Evolutionary conservation across 352 stramenopile species (phyloP).

Genomic region (Pelagophyceae sp.): DNA sequence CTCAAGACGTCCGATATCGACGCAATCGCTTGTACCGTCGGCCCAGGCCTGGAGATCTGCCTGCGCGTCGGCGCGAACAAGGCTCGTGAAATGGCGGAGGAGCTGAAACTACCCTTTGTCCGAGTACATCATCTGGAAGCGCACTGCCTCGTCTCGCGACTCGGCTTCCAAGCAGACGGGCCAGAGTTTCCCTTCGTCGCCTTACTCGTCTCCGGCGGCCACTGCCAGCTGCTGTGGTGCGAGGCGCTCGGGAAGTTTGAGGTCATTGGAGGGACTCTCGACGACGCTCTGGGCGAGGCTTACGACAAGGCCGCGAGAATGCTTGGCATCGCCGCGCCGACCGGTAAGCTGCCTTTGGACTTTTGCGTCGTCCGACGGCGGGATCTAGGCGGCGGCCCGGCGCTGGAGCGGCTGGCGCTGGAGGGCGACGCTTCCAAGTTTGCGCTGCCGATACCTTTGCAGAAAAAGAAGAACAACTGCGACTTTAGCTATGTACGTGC

Average conservation of each 20-base stretch:
- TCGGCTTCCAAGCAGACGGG: constrained; percentile 34
- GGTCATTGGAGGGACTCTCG: constrained; percentile 87
- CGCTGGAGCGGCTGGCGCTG: constrained; percentile 81
- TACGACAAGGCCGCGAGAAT: constrained; percentile 96
- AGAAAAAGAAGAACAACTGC: constrained; percentile 66
- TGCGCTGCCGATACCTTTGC: constrained; percentile 72
- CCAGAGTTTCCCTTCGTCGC: constrained; percentile 88
- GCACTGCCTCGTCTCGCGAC: constrained; percentile 85
- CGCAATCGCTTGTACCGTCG: constrained; percentile 71
- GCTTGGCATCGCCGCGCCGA: constrained; percentile 65
- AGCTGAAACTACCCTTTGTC: constrained; percentile 82
- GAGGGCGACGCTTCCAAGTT: constrained; percentile 77
- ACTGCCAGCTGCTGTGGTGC: constrained; percentile 89
- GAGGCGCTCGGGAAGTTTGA: constrained; percentile 78
- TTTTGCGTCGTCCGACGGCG: no score
- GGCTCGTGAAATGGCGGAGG: constrained; percentile 60
- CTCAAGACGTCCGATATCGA: constrained; percentile 26
- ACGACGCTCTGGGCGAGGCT: constrained; percentile 93
- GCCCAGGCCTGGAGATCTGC: constrained; percentile 91
- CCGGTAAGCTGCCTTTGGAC: no score
- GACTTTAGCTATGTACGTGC: constrained; percentile 94
- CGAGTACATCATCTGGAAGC: constrained; percentile 95
- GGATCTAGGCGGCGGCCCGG: constrained; percentile 80
- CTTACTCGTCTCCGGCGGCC: constrained; percentile 93
- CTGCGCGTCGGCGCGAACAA: constrained; percentile 81